A percentile compares a stretch with the other conserved stretches of the same genome.
Evolutionary conservation across 257 asterid species (phyloP).

Genomic region (Leonotis leonurus): DNA sequence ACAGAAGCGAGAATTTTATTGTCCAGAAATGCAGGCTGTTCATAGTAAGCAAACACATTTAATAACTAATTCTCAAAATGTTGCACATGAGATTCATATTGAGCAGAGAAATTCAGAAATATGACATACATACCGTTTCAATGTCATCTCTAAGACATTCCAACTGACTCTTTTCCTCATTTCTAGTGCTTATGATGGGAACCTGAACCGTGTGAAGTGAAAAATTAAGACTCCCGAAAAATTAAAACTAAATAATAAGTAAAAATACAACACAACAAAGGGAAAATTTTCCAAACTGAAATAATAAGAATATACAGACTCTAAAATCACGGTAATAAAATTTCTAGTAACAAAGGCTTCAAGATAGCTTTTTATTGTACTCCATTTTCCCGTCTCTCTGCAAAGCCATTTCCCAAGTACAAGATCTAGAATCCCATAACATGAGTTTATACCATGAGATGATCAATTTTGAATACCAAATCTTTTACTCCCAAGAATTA

Average conservation of each 20-base stretch:
- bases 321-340: background rate
- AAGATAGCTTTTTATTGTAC: background rate
- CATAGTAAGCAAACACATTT: slow-evolving; percentile 11
- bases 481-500: background rate
- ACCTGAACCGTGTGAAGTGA: slow-evolving; percentile 43
- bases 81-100: slow-evolving; percentile 10
- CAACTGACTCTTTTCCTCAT: slow-evolving; percentile 68
- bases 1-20: slow-evolving; percentile 55
- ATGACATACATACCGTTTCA: slow-evolving; percentile 38
- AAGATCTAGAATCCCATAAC: background rate
- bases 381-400: background rate
- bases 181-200: slow-evolving; percentile 59
- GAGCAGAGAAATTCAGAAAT: slow-evolving; percentile 14
- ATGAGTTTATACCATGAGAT: background rate
- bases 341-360: background rate
- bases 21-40: slow-evolving; percentile 74
- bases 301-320: background rate
- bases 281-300: background rate
- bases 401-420: background rate
- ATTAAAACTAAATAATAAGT: background rate
- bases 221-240: background rate
- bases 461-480: background rate
- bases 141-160: slow-evolving; percentile 71
- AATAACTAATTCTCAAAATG: slow-evolving; percentile 1
- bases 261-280: background rate